Base-by-base conservation (phyloP, 257 asterid genomes). In the Galeopsis tetrahit region DNA sequence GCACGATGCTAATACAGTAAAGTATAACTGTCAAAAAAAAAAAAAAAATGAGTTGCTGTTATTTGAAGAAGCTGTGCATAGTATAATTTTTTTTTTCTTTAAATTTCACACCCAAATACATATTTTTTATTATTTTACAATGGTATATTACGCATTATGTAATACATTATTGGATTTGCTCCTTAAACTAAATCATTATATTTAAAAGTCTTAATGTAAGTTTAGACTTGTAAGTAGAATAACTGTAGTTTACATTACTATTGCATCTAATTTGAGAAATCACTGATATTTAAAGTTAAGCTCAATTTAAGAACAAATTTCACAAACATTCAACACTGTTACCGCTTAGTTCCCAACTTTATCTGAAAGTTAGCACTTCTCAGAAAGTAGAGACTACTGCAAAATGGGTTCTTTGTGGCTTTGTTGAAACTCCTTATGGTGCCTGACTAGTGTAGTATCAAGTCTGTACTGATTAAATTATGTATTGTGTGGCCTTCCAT, bases 381-480 rank as follows among this genome's bases (percentile, higher is more conserved):
- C 63, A 2, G 66, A 38, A 63, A 35, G 43, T 61, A 57, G 75
- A 42, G 11, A 17, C 75, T 39, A 39, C 58, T 57, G 28, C 13
- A 34, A 58, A 43, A 15, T 42, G 39, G 51, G 34, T 32, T 15
- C n/a, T 61, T 17, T 35, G 13, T 5, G 31, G 76, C 15, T 31
- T 62, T 63, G 65, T 31, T 75, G 11, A 33, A 40, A 58, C 60
- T 69, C 42, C 39, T 14, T 51, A 53, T 38, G 66, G 13, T 61
- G 64, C 58, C 63, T 59, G 75, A 60, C 63, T 48, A n/a, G 43
- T 35, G 66, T 57, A 17, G 14, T 64, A 34, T 61, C 69, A 5
- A 17, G 63, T 66, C 43, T 61, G 15, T 5, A 32, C 66, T 49
- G 63, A 75, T 75, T 66, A 63, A 69, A 32, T 34, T 62, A 52